A percentile compares a stretch with the other conserved stretches of the same genome.
Conservation (phyloP, 2,329 filamentous ascomycete species). For the Hymenoscyphus repandus region DNA sequence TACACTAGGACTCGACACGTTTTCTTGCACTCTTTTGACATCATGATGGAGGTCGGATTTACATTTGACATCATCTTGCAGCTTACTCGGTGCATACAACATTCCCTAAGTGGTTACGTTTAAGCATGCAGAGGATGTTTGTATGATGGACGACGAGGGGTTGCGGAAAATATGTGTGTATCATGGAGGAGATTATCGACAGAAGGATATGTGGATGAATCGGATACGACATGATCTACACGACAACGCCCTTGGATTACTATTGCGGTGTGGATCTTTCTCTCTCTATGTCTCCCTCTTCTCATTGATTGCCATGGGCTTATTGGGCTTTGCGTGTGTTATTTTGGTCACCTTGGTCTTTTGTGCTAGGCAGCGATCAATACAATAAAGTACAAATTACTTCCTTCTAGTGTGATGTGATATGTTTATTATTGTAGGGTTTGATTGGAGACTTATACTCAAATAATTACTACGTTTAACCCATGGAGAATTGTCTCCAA, state of each 20-base stretch:
- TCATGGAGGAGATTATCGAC: no score
- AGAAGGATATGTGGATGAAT: no score
- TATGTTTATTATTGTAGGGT: no score
- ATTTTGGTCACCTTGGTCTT: neutral
- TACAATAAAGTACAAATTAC: neutral
- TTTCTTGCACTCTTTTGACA: neutral
- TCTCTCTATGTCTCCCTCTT: neutral
- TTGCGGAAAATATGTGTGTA: no score
- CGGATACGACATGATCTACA: neutral
- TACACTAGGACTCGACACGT: conserved; percentile 5
- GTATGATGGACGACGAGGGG: no score
- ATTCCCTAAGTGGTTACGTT: no score
- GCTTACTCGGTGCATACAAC: neutral
- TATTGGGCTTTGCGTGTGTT: neutral
- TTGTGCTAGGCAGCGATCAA: neutral
- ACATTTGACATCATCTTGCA: neutral
- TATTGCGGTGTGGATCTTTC: no score
- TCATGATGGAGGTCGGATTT: neutral
- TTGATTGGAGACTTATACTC: neutral
- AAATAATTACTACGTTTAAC: neutral
- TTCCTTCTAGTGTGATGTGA: neutral
- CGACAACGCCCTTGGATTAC: neutral
- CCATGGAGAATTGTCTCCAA: neutral
- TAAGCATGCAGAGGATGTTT: no score
- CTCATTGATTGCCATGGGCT: neutral